Conservation (phyloP, 2,329 filamentous ascomycete species). For the Colletotrichum sp. region DNA sequence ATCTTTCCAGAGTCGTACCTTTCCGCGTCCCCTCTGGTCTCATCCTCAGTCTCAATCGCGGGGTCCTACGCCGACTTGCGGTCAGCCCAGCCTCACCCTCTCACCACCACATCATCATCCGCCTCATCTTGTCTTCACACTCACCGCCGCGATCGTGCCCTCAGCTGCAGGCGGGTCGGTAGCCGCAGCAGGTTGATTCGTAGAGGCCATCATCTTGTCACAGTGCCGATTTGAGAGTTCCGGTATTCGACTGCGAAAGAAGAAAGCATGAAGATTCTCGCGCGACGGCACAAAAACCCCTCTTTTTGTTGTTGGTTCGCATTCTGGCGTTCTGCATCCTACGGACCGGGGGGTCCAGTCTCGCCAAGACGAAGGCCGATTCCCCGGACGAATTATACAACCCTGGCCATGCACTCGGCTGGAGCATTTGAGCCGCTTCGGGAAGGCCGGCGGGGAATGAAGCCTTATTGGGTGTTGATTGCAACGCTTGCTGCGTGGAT, state of each 20-base stretch:
- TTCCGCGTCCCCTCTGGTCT: not conserved
- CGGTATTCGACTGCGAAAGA: not conserved
- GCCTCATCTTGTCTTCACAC: not conserved
- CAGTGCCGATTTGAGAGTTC: not conserved
- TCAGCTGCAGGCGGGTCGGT: not conserved
- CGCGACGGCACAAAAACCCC: not conserved
- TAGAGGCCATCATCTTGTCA: not conserved
- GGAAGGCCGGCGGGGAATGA: not conserved
- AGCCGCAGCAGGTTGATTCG: not conserved
- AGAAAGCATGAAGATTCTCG: not conserved
- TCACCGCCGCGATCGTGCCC: not conserved
- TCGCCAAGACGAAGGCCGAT: not conserved
- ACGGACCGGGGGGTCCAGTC: not conserved
- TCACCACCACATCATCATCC: too few species aligned
- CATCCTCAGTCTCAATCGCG: not conserved
- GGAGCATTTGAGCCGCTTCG: not conserved
- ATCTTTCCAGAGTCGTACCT: not conserved
- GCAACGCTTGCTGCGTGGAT: not conserved
- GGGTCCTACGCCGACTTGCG: not conserved
- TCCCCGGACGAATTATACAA: not conserved
- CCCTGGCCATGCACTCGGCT: not conserved
- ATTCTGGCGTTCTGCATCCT: not conserved
- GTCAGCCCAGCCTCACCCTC: not conserved
- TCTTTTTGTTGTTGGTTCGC: not conserved
- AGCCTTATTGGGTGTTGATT: not conserved